These are phyloP conservation scores for Penicillium nordicum DNA, from an alignment of 2,329 filamentous ascomycete species.

Conservation along the genomic window DNA sequence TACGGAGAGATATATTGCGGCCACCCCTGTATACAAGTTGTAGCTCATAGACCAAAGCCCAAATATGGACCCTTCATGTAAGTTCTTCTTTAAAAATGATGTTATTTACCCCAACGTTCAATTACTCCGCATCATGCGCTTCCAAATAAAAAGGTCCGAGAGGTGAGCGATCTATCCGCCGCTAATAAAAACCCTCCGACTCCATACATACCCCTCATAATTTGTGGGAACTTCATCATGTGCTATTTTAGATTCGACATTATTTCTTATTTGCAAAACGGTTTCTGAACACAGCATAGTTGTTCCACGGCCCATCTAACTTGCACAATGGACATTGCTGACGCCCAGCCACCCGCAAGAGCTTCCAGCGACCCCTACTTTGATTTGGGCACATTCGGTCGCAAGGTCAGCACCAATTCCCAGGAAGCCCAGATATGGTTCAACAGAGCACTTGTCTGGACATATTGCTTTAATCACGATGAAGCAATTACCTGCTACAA, in stretches of 20 bases:
- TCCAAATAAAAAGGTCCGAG: conserved; percentile 12
- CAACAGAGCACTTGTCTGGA: conserved; percentile 32
- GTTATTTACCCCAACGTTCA: background rate
- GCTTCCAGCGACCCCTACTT: conserved; percentile 27
- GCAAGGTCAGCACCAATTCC: conserved; percentile 27
- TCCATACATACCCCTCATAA: conserved; percentile 5
- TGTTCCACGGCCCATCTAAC: background rate
- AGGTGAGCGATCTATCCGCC: background rate
- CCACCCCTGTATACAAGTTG: background rate
- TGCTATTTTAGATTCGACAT: background rate
- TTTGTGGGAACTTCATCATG: background rate
- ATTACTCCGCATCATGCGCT: background rate
- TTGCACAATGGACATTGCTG: background rate
- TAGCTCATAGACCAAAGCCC: background rate
- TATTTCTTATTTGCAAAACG: background rate
- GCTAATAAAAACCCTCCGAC: conserved; percentile 15
- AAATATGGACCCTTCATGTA: too few species aligned
- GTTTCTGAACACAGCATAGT: background rate
- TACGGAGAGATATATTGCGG: background rate
- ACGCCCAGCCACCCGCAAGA: conserved; percentile 1
- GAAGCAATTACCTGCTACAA: conserved; percentile 34
- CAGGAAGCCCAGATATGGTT: conserved; percentile 34
- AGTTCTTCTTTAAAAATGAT: background rate
- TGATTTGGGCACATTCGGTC: conserved; percentile 33
- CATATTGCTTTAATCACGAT: conserved; percentile 37